A percentile compares a stretch with the other conserved stretches of the same genome.
These are phyloP conservation scores for Hypoxylon sp. DNA, from an alignment of 2,329 filamentous ascomycete genomes.

Conservation along the genomic window DNA sequence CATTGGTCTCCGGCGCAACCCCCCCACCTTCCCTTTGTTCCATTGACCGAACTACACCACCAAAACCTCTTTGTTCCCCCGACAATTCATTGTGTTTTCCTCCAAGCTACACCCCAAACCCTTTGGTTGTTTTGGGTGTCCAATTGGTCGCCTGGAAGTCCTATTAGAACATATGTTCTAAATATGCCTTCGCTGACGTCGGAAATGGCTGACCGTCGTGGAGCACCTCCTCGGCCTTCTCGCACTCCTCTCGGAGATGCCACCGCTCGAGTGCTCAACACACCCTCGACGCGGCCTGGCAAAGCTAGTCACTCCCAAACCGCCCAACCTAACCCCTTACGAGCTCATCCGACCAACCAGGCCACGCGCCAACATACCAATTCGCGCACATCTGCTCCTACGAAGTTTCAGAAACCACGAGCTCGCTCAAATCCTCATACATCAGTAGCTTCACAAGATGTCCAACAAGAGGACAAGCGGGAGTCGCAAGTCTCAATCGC, in stretches of 20 bases:
- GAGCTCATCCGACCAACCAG: constrained; percentile 41
- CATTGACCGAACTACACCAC: background rate
- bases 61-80: constrained; percentile 2
- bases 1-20: constrained; percentile 6
- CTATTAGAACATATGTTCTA: constrained; percentile 37
- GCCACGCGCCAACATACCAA: constrained; percentile 12
- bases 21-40: constrained; percentile 1
- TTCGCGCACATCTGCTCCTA: constrained; percentile 26
- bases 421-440: constrained; percentile 15
- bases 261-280: constrained; percentile 49
- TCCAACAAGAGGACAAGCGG: constrained; percentile 42
- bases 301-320: constrained; percentile 36
- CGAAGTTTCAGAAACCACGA: constrained; percentile 10
- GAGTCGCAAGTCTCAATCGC: constrained; percentile 49
- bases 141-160: constrained; percentile 1
- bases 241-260: constrained; percentile 52
- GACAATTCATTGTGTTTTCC: constrained; percentile 1
- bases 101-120: background rate
- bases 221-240: constrained; percentile 33
- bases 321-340: constrained; percentile 43
- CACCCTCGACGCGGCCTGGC: constrained; percentile 35
- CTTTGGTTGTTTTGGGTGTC: constrained; percentile 7
- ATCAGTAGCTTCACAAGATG: constrained; percentile 28
- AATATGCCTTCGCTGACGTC: constrained; percentile 20
- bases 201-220: constrained; percentile 46